A percentile compares a stretch with the other conserved stretches of the same genome.
phyloP scores from a whole-genome alignment of 2,329 filamentous ascomycete genomes.

The Pyrenophora graminea region DNA sequence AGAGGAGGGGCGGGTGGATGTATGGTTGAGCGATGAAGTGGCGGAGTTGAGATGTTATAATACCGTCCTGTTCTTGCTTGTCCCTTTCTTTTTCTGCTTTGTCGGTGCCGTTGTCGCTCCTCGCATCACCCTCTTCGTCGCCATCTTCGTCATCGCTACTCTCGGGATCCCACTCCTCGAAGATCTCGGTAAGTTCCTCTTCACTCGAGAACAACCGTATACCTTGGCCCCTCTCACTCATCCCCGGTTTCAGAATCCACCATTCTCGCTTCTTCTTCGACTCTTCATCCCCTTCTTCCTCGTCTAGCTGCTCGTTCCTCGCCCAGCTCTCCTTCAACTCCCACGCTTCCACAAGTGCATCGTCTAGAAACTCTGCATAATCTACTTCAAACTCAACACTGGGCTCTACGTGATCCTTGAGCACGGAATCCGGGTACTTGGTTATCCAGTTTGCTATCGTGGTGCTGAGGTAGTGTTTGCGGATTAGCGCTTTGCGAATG shows the following conservation, averaged over 20 bases:
- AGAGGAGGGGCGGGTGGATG: constrained; percentile 82
- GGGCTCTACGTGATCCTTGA: constrained; percentile 73
- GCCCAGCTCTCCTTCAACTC: constrained; percentile 80
- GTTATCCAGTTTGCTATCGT: constrained; percentile 84
- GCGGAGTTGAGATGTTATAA: constrained; percentile 86
- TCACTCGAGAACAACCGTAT: constrained; percentile 87
- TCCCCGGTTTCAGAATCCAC: constrained; percentile 98
- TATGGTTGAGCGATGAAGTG: constrained; percentile 97
- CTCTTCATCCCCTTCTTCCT: constrained; percentile 38
- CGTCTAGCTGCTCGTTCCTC: constrained; percentile 59
- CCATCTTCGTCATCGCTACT: constrained; percentile 66
- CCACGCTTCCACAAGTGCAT: constrained; percentile 86
- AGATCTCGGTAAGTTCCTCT: constrained; percentile 81
- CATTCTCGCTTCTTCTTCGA: constrained; percentile 63
- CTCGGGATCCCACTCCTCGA: constrained; percentile 85
- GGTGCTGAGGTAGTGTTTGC: constrained; percentile 89
- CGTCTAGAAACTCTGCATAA: constrained; percentile 94
- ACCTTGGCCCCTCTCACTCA: constrained; percentile 95
- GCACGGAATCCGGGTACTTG: constrained; percentile 74
- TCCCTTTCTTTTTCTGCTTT: constrained; percentile 14
- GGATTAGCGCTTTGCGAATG: constrained; percentile 92
- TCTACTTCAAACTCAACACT: constrained; percentile 91
- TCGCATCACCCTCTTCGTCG: constrained; percentile 45
- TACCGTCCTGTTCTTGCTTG: constrained; percentile 53
- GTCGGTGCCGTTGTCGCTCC: constrained; percentile 35